Conservation (phyloP, 306 rosid genomes). For the Malus sylvestris region DNA sequence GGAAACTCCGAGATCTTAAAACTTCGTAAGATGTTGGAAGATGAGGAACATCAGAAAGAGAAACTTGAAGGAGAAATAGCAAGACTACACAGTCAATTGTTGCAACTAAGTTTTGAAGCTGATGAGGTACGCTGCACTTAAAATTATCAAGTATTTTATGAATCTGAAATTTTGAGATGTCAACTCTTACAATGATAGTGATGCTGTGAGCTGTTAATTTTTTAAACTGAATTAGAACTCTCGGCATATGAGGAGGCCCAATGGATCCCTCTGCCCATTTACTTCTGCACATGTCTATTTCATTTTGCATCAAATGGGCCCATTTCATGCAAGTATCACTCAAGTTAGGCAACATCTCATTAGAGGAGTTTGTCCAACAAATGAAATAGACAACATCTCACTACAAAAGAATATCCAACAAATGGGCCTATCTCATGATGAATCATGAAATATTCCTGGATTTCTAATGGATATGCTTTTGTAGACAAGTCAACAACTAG, state of each 20-base stretch:
- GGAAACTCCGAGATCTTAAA: slow-evolving; percentile 64
- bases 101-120: slow-evolving; percentile 80
- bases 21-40: slow-evolving; percentile 64
- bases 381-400: too few relatives aligned
- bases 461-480: slow-evolving; percentile 14
- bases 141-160: not conserved
- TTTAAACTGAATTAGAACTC: not conserved
- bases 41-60: slow-evolving; percentile 56
- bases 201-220: not conserved
- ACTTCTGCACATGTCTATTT: not conserved
- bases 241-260: not conserved
- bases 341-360: too few relatives aligned
- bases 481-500: slow-evolving; percentile 63
- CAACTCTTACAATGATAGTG: not conserved
- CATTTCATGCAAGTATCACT: not conserved
- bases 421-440: not conserved
- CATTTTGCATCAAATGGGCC: not conserved
- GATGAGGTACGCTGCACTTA: slow-evolving; percentile 50
- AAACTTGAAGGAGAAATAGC: slow-evolving; percentile 89
- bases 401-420: not conserved
- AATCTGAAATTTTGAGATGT: not conserved
- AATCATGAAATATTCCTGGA: not conserved
- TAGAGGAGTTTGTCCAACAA: too few relatives aligned
- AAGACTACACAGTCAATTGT: slow-evolving; percentile 70
- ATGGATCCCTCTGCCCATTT: not conserved